Base-by-base conservation (phyloP, 2,329 filamentous ascomycete genomes). In the Fusarium mexicanum region DNA sequence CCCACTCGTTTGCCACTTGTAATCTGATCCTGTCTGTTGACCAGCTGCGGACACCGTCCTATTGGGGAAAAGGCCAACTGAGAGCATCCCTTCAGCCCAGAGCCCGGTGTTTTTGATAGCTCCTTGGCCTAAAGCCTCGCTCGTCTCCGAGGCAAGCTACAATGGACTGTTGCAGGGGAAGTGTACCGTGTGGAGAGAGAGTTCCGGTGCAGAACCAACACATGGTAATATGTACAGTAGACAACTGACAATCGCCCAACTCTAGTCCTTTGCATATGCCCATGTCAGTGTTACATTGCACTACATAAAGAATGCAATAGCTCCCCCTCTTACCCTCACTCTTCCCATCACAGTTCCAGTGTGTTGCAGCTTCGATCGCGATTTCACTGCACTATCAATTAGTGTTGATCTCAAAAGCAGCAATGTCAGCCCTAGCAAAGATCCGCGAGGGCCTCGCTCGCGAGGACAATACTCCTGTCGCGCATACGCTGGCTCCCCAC, bases 361-460 rank as follows among this genome's bases (percentile, higher is more conserved):
- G 44, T 57, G 58, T 51, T 64, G 57, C 50, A 54, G 60, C 40
- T 31, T 58, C 51, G 55, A 50, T 51, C 46, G 37, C 8, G 53
- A 64, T 16, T 43, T 53, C 33, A 50, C 38, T 64, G 22, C 44
- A 64, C 47, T 72, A 47, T 38, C 43, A 22, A 43, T 38, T 43
- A 38, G 57, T 48, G 68, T 44, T 33, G 18, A 64, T 46, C 43
- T 61, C 46, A 61, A 38, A 55, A 64, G 41, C 48, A 58, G 58
- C 35, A 64, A 76, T 76, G 73, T 69, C 73, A 35, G 61, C 74
- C 67, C 48, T 75, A 38, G 46, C 65, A 66, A 75, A 75, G 70
- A 67, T 75, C 66, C 71, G 71, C 26, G 65, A 69, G 43, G 50
- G 59, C 43, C 59, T 61, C 35, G 53, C 59, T 37, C 62, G 67